A percentile compares a stretch with the other conserved stretches of the same genome.
Evolutionary conservation across 148 eudicot genomes (phyloP).

Genomic region (Spergularia marina): DNA sequence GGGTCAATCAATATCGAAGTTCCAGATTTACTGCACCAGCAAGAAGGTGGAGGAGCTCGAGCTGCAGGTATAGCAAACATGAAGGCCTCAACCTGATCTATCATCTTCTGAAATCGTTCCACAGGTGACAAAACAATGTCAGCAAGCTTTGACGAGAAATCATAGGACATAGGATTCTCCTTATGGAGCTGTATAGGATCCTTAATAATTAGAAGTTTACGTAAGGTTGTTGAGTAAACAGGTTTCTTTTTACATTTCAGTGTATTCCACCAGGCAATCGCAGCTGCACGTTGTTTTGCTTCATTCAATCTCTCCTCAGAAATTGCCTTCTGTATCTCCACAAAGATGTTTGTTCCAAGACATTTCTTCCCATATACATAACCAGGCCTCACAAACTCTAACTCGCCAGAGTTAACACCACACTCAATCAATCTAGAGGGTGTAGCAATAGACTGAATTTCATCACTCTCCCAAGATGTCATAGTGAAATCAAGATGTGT

Average conservation of each 20-base stretch:
- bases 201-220: constrained; percentile 56
- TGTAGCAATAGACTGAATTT: constrained; percentile 78
- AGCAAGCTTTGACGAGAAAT: constrained; percentile 69
- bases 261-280: constrained; percentile 98
- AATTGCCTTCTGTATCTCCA: constrained; percentile 73
- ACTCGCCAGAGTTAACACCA: constrained; percentile 26
- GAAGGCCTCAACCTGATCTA: constrained; percentile 85
- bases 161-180: constrained; percentile 39
- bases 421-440: constrained; percentile 78
- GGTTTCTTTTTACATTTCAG: constrained; percentile 79
- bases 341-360: constrained; percentile 72
- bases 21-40: constrained; percentile 82
- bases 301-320: constrained; percentile 72
- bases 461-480: constrained; percentile 98
- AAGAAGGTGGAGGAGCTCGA: constrained; percentile 76
- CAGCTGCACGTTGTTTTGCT: constrained; percentile 66
- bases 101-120: constrained; percentile 71
- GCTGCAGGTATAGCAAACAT: constrained; percentile 99
- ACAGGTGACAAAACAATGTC: constrained; percentile 86
- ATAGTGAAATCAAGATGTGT: constrained; percentile 77
- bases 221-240: constrained; percentile 56
- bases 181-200: constrained; percentile 56
- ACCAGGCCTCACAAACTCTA: constrained; percentile 37
- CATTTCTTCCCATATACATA: constrained; percentile 37
- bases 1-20: constrained; percentile 55